Evolutionary conservation across 2,329 filamentous ascomycete species (phyloP), one percentile per base, ranked within the genome.

Genomic region (Didymella segeticola): DNA sequence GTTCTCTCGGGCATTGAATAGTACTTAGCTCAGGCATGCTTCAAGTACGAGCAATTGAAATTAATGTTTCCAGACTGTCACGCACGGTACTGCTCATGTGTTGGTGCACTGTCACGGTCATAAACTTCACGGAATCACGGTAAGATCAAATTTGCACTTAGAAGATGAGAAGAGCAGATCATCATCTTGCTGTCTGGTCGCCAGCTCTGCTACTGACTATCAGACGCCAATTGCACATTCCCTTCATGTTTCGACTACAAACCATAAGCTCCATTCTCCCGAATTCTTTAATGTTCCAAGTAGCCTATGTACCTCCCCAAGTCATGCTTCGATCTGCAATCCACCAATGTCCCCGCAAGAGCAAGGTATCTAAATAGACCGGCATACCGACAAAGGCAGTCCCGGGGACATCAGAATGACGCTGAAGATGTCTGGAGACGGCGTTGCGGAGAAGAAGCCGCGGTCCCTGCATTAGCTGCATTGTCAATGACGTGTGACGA

Each of bases 401-500:
- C 9, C 33, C 51, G 14, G 29, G 38, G 22, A 43, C 14, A 20
- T 22, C n/a, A 37, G 25, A 20, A 38, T 39, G 42, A 52, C 45
- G 26, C 22, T 39, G 17, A 23, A 30, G 38, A 53, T 31, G 5
- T 31, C 26, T 29, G 19, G 30, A 20, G 26, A 38, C 34, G 26
- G 33, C 45, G 38, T 45, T 29, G 45, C 33, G 45, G 51, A 49
- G 45, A 19, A 38, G 33, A 29, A 29, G 22, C 39, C 45, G 43
- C 38, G 38, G 38, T 38, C 43, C 43, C 43, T 47, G 43, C 38
- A 34, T 27, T 31, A 53, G 27, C 26, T 36, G 25, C 15, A 43
- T 26, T 31, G 36, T 38, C 22, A 26, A 43, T 39, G 50, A 47
- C 38, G 51, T 47, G 43, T 39, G 38, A 42, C 23, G 37, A n/a